Evolutionary conservation across 1,284 basidiomycete species (phyloP).

Genomic region (Malassezia sympodialis): DNA sequence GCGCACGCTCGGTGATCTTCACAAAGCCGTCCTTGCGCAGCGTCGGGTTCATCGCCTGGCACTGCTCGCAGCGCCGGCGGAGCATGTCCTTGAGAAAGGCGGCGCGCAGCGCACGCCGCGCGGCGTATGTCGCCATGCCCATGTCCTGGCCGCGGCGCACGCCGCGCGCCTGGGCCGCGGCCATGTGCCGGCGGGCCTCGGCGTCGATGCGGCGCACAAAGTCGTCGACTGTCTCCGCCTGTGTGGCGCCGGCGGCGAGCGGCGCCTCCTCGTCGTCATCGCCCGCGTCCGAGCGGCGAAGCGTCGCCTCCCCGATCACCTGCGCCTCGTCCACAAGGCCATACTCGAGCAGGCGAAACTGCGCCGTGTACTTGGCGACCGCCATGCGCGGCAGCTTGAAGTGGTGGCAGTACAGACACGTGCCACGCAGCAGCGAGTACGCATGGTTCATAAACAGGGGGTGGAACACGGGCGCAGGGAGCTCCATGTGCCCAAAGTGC

Average conservation of each 20-base stretch:
- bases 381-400: conserved; percentile 73
- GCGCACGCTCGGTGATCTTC: conserved; percentile 87
- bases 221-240: conserved; percentile 42
- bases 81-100: conserved; percentile 70
- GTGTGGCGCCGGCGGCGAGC: conserved; percentile 16
- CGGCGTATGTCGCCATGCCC: conserved; percentile 59
- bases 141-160: conserved; percentile 49
- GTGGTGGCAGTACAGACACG: conserved; percentile 90
- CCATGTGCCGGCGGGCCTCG: conserved; percentile 62
- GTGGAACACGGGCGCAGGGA: conserved; percentile 89
- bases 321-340: conserved; percentile 77
- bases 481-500: conserved; percentile 97
- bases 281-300: conserved; percentile 20
- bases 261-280: conserved; percentile 40
- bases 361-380: conserved; percentile 59
- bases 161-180: conserved; percentile 51
- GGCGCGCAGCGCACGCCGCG: conserved; percentile 69
- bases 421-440: conserved; percentile 74
- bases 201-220: conserved; percentile 33
- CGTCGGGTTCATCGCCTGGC: conserved; percentile 69
- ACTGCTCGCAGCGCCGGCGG: conserved; percentile 61
- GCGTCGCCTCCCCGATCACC: conserved; percentile 57
- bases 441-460: conserved; percentile 91
- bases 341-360: conserved; percentile 77
- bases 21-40: conserved; percentile 88